Evolutionary conservation across 176 grass and related monocot genomes (phyloP), one percentile per base, ranked within the genome.

Genomic region (Oryza australiensis): DNA sequence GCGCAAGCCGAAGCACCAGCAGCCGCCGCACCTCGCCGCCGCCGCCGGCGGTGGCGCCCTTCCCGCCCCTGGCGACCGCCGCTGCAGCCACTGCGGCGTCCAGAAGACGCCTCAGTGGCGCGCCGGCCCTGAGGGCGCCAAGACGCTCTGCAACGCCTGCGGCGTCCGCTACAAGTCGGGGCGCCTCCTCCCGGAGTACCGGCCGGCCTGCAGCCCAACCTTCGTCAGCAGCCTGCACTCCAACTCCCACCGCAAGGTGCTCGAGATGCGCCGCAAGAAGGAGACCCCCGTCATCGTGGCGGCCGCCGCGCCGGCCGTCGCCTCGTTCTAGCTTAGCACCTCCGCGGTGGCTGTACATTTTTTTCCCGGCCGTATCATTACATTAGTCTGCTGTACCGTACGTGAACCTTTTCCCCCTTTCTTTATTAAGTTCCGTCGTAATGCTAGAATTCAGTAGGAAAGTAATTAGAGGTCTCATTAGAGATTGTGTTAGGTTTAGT

Each of bases 31-130:
- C 5, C 29, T 72, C 48, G 2, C 74, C 3, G 18, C 28, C 62
- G 55, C 22, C 26, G 33, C 33, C 4, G 33, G 5, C 34, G 35
- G 1, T 7, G 42, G 0, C 9, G 5, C 53, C 15, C n/a, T 37
- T 2, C 34, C 74, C 4, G 73, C 2, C 6, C 57, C 73, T 0
- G 82, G 88, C 15, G 96, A 95, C 87, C 80, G 91, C 34, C 71
- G 93, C 42, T 99, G 96, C 91, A 95, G 93, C 80, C 93, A 95
- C 91, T 95, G 96, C 81, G 90, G 96, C 22, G 96, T 91, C 12
- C 78, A 95, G 26, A 95, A 99, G 85, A 99, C 93, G 7, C 96
- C 93, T 0, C 96, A 98, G 84, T 98, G 96, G 96, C 91, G 96
- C 53, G 96, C 90, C 0, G 96, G 96, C 1, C 96, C 93, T 0